Conservation (phyloP, 129 eudicot species). For the Ambrosia artemisiifolia region DNA sequence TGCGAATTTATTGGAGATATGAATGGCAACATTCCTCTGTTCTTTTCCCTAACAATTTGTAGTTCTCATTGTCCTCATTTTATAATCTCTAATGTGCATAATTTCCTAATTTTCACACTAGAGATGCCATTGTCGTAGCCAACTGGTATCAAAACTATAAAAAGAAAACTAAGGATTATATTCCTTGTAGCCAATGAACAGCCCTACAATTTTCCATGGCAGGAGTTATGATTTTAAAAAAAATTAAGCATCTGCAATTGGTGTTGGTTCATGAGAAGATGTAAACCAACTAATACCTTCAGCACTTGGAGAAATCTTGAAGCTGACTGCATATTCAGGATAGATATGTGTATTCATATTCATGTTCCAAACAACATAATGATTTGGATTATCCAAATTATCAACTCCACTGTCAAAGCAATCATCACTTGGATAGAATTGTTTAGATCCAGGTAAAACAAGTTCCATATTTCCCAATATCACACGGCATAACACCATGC, state of each 20-base stretch:
- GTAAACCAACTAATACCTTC: conserved; percentile 45
- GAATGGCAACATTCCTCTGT: not conserved
- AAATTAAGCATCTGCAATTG: not conserved
- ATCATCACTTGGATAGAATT: conserved; percentile 50
- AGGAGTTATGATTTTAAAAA: conserved; percentile 11
- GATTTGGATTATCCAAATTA: conserved; percentile 48
- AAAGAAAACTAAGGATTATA: not conserved
- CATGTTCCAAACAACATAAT: conserved; percentile 59
- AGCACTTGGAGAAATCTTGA: conserved; percentile 39
- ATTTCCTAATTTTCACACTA: not conserved
- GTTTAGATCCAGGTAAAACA: conserved; percentile 48
- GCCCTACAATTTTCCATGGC: not conserved
- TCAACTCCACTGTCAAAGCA: conserved; percentile 62
- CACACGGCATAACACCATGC: conserved; percentile 62
- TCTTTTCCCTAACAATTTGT: not conserved
- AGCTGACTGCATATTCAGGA: conserved; percentile 57
- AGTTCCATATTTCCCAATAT: conserved; percentile 60
- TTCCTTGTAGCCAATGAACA: not conserved
- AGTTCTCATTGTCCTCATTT: not conserved
- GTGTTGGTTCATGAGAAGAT: not conserved
- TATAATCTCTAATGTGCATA: not conserved
- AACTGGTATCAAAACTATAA: not conserved
- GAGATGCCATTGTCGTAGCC: not conserved
- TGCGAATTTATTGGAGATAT: not conserved
- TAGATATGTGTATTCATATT: conserved; percentile 58